Evolutionary conservation across 768 basidiomycete genomes (phyloP), one percentile per base, ranked within the genome.

Genomic region (Exsudoporus frostii): DNA sequence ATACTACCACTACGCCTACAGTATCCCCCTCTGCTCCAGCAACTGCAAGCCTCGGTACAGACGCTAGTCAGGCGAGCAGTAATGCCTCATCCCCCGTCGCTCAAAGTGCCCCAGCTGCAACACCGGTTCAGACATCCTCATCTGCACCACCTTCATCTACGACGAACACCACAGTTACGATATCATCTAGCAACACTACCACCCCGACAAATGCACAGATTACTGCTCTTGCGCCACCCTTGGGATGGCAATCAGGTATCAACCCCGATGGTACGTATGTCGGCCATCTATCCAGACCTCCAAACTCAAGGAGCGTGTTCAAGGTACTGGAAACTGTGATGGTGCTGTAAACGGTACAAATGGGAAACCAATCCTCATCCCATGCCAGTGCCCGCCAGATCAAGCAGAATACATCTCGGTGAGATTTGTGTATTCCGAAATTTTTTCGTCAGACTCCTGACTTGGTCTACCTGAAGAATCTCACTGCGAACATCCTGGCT

Each of bases 251-350:
- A 37, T 57, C 84, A 5, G 83, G 81, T 20, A 46, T 78, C 7
- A 85, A 86, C 63, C 85, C 86, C 1, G 81, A 80, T 25, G 84
- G 83, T 62, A 71, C 71, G 56, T 72, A 72, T 8, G 8, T 17
- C 4, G 4, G 14, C 32, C 24, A 6, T 25, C 5, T 20, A 25
- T 25, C 1, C 13, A 20, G 25, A 14, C 36, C 22, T 25, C 4
- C 6, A 6, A 20, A n/a, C 14, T 50, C 4, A 57, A 14, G 3
- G 25, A 15, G 13, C 10, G 5, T 22, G 34, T 51, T 48, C 43
- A 40, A 66, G 73, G 73, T 9, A 67, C 71, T 20, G 73, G 73
- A 8, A 71, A 75, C 49, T 75, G 73, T 52, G 64, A 74, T 37
- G 73, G 74, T 22, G 65, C 69, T 2, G 65, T 65, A 30, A 66